Conservation (phyloP, 2,329 filamentous ascomycete species). For the Epichloe sylvatica region DNA sequence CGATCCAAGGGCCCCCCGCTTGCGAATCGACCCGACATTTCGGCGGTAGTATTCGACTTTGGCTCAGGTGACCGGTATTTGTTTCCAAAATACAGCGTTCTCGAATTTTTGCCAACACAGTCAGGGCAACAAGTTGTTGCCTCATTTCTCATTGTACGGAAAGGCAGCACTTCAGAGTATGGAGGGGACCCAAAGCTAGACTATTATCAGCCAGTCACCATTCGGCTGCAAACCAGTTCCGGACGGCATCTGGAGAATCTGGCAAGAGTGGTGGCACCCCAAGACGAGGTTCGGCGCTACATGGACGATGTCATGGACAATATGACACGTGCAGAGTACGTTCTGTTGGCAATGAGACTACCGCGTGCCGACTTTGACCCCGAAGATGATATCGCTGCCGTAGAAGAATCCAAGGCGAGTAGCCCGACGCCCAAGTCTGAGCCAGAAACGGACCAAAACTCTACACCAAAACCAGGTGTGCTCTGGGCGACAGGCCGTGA, state of each 20-base stretch:
- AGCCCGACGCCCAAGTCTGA: conserved; percentile 19
- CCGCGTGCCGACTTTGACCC: conserved; percentile 29
- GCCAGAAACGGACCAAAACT: conserved; percentile 12
- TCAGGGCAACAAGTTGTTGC: conserved; percentile 50
- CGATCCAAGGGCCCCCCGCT: conserved; percentile 48
- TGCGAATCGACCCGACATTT: conserved; percentile 42
- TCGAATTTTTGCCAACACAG: conserved; percentile 45
- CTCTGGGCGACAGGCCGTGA: conserved; percentile 19
- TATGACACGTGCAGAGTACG: conserved; percentile 54
- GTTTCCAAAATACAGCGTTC: conserved; percentile 64
- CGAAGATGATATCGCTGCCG: conserved; percentile 11
- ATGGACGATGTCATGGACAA: conserved; percentile 60
- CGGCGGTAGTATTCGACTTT: conserved; percentile 58
- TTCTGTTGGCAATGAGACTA: conserved; percentile 52
- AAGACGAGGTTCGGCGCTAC: conserved; percentile 49
- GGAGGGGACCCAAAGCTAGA: conserved; percentile 49
- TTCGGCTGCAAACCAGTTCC: conserved; percentile 41
- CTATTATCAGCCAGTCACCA: conserved; percentile 63
- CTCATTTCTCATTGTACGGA: conserved; percentile 65
- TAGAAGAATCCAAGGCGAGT: conserved; percentile 19
- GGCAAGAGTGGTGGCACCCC: conserved; percentile 45
- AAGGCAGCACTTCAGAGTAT: conserved; percentile 52
- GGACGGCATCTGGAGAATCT: conserved; percentile 47
- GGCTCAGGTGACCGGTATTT: conserved; percentile 61
- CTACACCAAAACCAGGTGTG: conserved; percentile 17